Percentiles rank a stretch among this genome's conserved stretches.
Conservation (phyloP, 2,329 filamentous ascomycete genomes). For the Kalmusia sp. region DNA sequence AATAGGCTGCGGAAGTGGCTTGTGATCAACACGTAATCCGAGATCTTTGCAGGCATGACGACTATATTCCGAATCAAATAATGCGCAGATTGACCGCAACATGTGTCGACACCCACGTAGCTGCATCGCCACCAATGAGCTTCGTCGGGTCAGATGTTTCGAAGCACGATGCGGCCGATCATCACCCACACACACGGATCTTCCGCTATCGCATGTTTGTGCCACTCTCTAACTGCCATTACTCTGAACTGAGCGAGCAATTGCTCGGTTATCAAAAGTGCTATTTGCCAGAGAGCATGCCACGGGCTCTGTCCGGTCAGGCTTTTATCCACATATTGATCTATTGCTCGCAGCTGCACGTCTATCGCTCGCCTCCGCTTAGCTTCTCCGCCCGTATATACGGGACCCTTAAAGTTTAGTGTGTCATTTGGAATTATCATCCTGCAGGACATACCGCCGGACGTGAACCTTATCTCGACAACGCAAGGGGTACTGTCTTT, state of each 20-base stretch:
- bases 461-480: constrained; percentile 1
- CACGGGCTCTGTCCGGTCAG: not conserved
- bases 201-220: constrained; percentile 9
- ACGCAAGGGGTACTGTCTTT: not conserved
- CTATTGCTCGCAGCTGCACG: not conserved
- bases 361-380: not conserved
- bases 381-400: not conserved
- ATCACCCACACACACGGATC: constrained; percentile 5
- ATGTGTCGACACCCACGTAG: not conserved
- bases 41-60: not conserved
- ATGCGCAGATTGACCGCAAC: not conserved
- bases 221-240: not conserved
- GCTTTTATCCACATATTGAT: constrained; percentile 3
- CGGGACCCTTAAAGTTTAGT: not conserved
- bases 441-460: not conserved
- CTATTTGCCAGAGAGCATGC: too few relatives aligned
- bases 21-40: constrained; percentile 1
- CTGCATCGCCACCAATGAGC: constrained; percentile 3
- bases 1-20: constrained; percentile 4
- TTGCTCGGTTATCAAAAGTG: not conserved
- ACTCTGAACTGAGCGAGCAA: not conserved
- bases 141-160: not conserved
- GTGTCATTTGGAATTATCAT: not conserved
- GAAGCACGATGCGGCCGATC: constrained; percentile 6
- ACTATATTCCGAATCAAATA: constrained; percentile 5